Evolutionary conservation across 2,329 filamentous ascomycete genomes (phyloP).

Genomic region (Xylariaceae sp.): DNA sequence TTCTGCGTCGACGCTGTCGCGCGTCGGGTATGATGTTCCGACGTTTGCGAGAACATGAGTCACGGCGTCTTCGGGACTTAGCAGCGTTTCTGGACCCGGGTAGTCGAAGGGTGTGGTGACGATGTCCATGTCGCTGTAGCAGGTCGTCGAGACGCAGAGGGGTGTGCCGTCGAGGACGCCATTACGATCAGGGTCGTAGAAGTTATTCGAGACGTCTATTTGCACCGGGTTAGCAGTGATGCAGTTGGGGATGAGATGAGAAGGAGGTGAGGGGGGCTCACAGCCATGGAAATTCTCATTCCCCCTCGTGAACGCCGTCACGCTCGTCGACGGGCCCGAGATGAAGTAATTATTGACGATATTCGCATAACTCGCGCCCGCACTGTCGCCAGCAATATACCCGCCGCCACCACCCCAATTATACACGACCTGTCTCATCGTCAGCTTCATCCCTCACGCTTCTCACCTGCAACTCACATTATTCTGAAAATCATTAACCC

Average conservation of each 20-base stretch:
- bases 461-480: conserved; percentile 26
- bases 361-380: conserved; percentile 43
- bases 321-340: conserved; percentile 45
- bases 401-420: conserved; percentile 52
- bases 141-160: conserved; percentile 38
- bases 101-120: conserved; percentile 38
- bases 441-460: background rate
- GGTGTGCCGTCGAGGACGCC: conserved; percentile 44
- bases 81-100: conserved; percentile 37
- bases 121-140: conserved; percentile 45
- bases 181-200: conserved; percentile 46
- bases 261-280: conserved; percentile 17
- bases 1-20: conserved; percentile 41
- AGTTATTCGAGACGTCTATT: conserved; percentile 45
- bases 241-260: background rate
- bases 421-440: conserved; percentile 40
- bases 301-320: conserved; percentile 50
- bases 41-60: conserved; percentile 36
- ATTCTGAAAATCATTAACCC: conserved; percentile 49
- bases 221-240: background rate
- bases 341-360: conserved; percentile 55
- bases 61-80: conserved; percentile 38
- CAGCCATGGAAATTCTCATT: conserved; percentile 49
- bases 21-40: conserved; percentile 38
- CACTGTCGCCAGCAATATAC: conserved; percentile 50